phyloP scores from a whole-genome alignment of 2,329 filamentous ascomycete genomes.

The Phaeosphaeriaceae sp. region DNA sequence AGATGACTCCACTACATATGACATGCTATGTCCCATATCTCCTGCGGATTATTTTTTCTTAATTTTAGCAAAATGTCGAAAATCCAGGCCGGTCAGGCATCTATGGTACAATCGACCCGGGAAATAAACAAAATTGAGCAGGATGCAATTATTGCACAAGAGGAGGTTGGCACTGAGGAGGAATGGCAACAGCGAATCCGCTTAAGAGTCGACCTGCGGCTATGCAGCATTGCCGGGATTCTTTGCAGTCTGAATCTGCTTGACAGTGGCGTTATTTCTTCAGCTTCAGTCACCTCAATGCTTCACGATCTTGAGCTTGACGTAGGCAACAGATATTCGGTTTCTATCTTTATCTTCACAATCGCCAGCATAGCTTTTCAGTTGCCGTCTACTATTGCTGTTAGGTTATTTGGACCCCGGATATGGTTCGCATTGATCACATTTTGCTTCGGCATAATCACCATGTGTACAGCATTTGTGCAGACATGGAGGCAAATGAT shows the following conservation, averaged over 20 bases:
- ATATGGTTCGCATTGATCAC: constrained; percentile 67
- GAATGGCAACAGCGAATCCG: constrained; percentile 58
- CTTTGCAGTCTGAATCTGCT: constrained; percentile 73
- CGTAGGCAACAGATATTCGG: constrained; percentile 68
- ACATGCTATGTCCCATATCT: background rate
- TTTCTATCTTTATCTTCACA: constrained; percentile 77
- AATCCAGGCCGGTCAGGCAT: constrained; percentile 17
- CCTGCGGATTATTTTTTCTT: background rate
- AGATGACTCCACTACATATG: constrained; percentile 9
- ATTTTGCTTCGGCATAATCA: constrained; percentile 67
- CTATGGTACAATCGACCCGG: constrained; percentile 17
- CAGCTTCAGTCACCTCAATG: constrained; percentile 73
- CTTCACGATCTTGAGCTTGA: constrained; percentile 67
- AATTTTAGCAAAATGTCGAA: constrained; percentile 22
- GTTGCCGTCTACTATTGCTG: constrained; percentile 70
- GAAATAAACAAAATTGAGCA: constrained; percentile 21
- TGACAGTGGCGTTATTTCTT: constrained; percentile 73
- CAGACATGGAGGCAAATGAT: constrained; percentile 74
- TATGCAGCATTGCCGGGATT: constrained; percentile 75
- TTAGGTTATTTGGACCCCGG: constrained; percentile 69
- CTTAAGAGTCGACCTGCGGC: constrained; percentile 69
- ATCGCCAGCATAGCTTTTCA: constrained; percentile 72
- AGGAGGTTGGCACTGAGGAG: constrained; percentile 17
- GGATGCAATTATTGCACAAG: constrained; percentile 9
- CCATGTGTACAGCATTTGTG: constrained; percentile 71